Evolutionary conservation across 495 filamentous ascomycete genomes (phyloP), one percentile per base, ranked within the genome.

Genomic region (Niebla homalea): DNA sequence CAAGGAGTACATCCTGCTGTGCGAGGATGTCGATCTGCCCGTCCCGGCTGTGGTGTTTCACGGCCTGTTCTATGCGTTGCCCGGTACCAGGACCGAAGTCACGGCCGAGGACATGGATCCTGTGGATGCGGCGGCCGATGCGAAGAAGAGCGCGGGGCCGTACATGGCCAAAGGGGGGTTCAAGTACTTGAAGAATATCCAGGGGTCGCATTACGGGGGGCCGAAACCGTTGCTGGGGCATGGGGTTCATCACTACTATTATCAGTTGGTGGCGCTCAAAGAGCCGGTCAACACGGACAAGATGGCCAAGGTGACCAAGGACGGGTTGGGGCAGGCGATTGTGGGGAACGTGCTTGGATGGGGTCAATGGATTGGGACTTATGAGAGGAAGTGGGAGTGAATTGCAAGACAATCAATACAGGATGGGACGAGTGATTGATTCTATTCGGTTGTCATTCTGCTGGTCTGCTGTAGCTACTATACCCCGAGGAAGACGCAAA

Each of bases 21-120:
- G 64, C n/a, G 70, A 79, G 52, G 73, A 76, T 40, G 63, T 69
- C n/a, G 73, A 77, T 47, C 56, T 63, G 15, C 72, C 74, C 3
- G 52, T 75, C 22, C 73, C 73, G 1, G 67, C 56, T 7, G 64
- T 70, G 32, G 62, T 73, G 26, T 57, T 66, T 20, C 75, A 77
- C 46, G 72, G 71, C 15, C 55, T 74, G 5, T 69, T 70, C 53
- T 67, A 63, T 42, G 65, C 48, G 0, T 75, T 77, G 46, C 67
- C 65, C 5, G 37, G 64, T 2, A 59, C 63, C 0, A 61, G 50
- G 15, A 66, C 53, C 2, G 61, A 54, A 0, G 63, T 64, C 23
- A 57, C 51, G 15, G 44, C 58, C n/a, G 54, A 50, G 7, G 67
- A 73, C 49, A 52, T 75, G 26, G 53, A 63, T n/a, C 44, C 51